Evolutionary conservation across 2,329 filamentous ascomycete genomes (phyloP), one percentile per base, ranked within the genome.

Genomic region (Epicoccum sorghinum): DNA sequence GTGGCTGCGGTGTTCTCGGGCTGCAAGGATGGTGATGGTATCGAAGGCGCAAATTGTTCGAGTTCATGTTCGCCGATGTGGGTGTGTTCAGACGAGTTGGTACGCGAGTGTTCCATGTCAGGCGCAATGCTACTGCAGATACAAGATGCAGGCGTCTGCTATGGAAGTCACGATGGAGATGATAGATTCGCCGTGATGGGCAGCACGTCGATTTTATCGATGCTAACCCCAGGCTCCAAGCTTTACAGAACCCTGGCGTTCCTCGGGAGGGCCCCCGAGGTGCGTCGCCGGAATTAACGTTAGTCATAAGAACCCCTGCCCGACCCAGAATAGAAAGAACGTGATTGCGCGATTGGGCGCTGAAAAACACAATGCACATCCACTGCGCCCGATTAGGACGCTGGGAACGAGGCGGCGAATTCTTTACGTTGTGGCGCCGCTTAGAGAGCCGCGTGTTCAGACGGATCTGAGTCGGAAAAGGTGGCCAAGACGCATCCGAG

Each of bases 61-160:
- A 55, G 52, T 14, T 55, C 52, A 6, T 41, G 46, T 14, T 29
- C 24, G 8, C 62, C 58, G 27, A 52, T 36, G 32, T 52, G 46
- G 3, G 56, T 62, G 35, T 32, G 50, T n/a, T 58, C 51, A 14
- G 56, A 53, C 5, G 58, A 56, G 23, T 57, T 53, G 36, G 59
- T 58, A 4, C 58, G 59, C 6, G 57, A 59, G 36, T 55, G 56
- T 41, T 61, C 59, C 64, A 66, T 66, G 52, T 47, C 39, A 41
- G 36, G 36, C 41, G 46, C 22, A 29, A 46, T 49, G 45, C 51
- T 54, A 44, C 51, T 45, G 51, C 39, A 54, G 29, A 39, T 35
- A 37, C 23, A 10, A 46, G 5, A 14, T 48, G 29, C 40, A 44
- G 40, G 24, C 40, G 13, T 38, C 8, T 42, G 25, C 41, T 23